A percentile compares a stretch with the other conserved stretches of the same genome.
Conservation (phyloP, 352 stramenopile genomes). For the Globisporangium lucens region DNA sequence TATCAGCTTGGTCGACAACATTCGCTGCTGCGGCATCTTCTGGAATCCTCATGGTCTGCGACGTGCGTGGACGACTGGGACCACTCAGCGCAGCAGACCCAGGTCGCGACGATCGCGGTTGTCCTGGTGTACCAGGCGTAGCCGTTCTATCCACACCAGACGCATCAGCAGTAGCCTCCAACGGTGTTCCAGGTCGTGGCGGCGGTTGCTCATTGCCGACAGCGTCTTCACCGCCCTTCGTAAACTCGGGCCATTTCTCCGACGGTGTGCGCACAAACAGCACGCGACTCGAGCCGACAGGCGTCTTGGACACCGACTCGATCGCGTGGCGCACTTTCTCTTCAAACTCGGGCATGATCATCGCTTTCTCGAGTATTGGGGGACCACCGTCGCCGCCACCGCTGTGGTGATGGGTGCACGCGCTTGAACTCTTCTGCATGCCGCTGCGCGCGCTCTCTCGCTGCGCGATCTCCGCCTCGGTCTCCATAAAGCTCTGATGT, state of each 20-base stretch:
- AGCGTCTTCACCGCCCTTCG: background rate
- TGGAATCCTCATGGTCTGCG: background rate
- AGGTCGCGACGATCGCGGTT: background rate
- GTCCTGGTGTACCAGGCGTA: background rate
- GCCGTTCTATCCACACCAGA: background rate
- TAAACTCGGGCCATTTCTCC: slow-evolving; percentile 17
- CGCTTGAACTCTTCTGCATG: background rate
- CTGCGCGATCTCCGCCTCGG: background rate
- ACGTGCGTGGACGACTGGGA: background rate
- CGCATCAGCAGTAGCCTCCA: background rate
- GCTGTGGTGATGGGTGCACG: background rate
- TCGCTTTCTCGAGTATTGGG: background rate
- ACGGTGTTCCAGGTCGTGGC: background rate
- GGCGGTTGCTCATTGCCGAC: slow-evolving; percentile 6
- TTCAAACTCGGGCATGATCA: slow-evolving; percentile 48
- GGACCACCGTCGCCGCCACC: too few relatives aligned
- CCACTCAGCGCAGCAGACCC: slow-evolving; percentile 3
- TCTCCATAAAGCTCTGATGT: background rate
- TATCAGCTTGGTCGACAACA: background rate
- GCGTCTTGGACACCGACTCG: slow-evolving; percentile 37
- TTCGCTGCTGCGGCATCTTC: background rate
- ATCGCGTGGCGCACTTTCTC: slow-evolving; percentile 52
- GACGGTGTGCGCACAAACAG: slow-evolving; percentile 42
- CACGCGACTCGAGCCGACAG: slow-evolving; percentile 38
- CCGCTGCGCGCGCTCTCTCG: background rate